Percentiles rank a stretch among this genome's conserved stretches.
phyloP scores from a whole-genome alignment of 1,284 basidiomycete genomes.

The Omphalotus olearius region DNA sequence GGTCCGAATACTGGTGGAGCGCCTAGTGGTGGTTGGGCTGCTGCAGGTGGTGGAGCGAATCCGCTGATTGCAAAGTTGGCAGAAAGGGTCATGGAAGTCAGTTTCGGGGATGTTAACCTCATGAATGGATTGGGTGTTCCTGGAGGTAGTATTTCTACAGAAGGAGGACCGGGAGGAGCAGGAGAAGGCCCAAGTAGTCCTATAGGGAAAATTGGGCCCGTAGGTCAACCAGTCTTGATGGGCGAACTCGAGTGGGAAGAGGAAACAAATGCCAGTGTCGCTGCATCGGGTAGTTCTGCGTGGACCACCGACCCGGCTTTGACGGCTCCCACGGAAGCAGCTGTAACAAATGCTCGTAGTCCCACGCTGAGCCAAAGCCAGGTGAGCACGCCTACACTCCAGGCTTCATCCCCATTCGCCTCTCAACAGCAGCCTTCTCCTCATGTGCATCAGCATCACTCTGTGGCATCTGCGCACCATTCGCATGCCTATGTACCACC shows the following conservation, averaged over 20 bases:
- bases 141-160: background rate
- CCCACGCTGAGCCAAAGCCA: slow-evolving; percentile 29
- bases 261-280: slow-evolving; percentile 24
- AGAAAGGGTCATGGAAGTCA: slow-evolving; percentile 68
- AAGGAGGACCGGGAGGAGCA: background rate
- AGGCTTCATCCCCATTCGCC: slow-evolving; percentile 9
- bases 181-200: background rate
- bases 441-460: too few relatives aligned
- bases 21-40: slow-evolving; percentile 59
- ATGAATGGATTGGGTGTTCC: background rate
- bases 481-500: background rate
- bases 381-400: slow-evolving; percentile 43
- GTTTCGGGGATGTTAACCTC: slow-evolving; percentile 46
- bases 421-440: too few relatives aligned
- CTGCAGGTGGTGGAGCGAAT: slow-evolving; percentile 61
- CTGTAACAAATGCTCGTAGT: background rate
- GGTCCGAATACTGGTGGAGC: slow-evolving; percentile 54
- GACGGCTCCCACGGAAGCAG: background rate
- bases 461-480: too few relatives aligned
- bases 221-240: slow-evolving; percentile 53
- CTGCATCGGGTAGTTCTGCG: slow-evolving; percentile 11
- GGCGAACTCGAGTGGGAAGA: slow-evolving; percentile 71
- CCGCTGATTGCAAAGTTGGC: slow-evolving; percentile 77
- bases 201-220: slow-evolving; percentile 32
- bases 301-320: background rate